phyloP scores from a whole-genome alignment of 169 alveolate genomes.

The Eimeria sp. region DNA sequence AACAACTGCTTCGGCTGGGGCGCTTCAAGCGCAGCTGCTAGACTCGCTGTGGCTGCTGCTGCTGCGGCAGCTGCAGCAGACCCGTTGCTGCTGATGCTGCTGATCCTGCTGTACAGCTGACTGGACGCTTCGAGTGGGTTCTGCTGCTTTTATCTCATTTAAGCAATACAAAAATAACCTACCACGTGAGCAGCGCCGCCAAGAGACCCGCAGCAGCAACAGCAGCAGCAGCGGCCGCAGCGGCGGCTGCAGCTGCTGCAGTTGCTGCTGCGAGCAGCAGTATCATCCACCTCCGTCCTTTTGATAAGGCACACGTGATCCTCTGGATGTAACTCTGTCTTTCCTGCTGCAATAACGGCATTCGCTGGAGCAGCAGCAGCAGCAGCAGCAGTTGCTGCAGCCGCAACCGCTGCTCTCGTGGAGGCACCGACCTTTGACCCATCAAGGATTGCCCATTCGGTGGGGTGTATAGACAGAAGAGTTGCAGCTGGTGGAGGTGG shows the following conservation, averaged over 20 bases:
- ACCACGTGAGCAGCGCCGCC: neutral
- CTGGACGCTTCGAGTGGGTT: neutral
- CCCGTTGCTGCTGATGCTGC: too few relatives aligned
- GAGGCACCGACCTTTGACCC: too few relatives aligned
- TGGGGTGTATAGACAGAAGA: too few relatives aligned
- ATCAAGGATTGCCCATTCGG: too few relatives aligned
- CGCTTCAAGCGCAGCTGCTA: neutral
- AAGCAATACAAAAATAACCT: neutral
- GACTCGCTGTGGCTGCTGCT: conserved; percentile 24
- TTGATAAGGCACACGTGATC: neutral
- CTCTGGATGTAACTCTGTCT: too few relatives aligned
- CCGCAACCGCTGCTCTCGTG: neutral
- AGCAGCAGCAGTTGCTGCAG: conserved; percentile 34
- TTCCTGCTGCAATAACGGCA: neutral
- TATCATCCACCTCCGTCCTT: neutral
- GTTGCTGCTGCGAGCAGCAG: neutral
- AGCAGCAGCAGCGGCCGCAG: too few relatives aligned
- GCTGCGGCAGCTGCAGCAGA: neutral
- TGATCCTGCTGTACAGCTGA: neutral
- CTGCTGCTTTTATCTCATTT: neutral
- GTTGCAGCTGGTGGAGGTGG: too few relatives aligned
- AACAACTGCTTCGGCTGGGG: neutral
- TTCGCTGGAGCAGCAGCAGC: neutral
- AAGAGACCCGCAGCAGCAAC: too few relatives aligned
- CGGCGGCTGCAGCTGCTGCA: too few relatives aligned